A percentile compares a stretch with the other conserved stretches of the same genome.
phyloP scores from a whole-genome alignment of 2,329 filamentous ascomycete genomes.

The Claviceps sp. region DNA sequence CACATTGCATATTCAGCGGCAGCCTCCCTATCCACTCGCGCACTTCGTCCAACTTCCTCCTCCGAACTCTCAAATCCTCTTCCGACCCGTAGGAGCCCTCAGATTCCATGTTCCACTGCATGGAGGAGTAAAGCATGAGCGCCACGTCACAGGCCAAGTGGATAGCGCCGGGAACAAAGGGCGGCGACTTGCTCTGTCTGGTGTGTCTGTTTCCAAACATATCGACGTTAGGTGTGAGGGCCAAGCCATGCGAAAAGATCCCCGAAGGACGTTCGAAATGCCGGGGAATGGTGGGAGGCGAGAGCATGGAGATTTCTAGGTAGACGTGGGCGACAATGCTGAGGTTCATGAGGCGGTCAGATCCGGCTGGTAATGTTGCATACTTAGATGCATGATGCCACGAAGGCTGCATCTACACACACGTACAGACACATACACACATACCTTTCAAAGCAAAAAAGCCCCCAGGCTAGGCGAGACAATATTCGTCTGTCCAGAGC shows the following conservation, averaged over 20 bases:
- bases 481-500: slow-evolving; percentile 1
- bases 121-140: slow-evolving; percentile 7
- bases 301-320: slow-evolving; percentile 6
- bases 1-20: slow-evolving; percentile 6
- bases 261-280: slow-evolving; percentile 4
- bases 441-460: slow-evolving; percentile 12
- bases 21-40: slow-evolving; percentile 5
- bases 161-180: slow-evolving; percentile 6
- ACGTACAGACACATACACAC: not conserved
- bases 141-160: slow-evolving; percentile 8
- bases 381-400: not conserved
- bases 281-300: slow-evolving; percentile 6
- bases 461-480: slow-evolving; percentile 9
- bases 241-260: not conserved
- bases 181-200: slow-evolving; percentile 1
- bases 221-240: slow-evolving; percentile 2
- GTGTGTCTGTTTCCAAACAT: slow-evolving; percentile 5
- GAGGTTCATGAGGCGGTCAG: not conserved
- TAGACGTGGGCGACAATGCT: slow-evolving; percentile 8
- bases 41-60: slow-evolving; percentile 1
- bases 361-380: not conserved
- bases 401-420: not conserved
- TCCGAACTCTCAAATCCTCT: slow-evolving; percentile 4
- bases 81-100: slow-evolving; percentile 1
- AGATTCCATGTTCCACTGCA: slow-evolving; percentile 5